Percentiles rank a stretch among this genome's conserved stretches.
These are phyloP conservation scores for Leptodontidium sp. DNA, from an alignment of 2,329 filamentous ascomycete species.

Conservation along the genomic window DNA sequence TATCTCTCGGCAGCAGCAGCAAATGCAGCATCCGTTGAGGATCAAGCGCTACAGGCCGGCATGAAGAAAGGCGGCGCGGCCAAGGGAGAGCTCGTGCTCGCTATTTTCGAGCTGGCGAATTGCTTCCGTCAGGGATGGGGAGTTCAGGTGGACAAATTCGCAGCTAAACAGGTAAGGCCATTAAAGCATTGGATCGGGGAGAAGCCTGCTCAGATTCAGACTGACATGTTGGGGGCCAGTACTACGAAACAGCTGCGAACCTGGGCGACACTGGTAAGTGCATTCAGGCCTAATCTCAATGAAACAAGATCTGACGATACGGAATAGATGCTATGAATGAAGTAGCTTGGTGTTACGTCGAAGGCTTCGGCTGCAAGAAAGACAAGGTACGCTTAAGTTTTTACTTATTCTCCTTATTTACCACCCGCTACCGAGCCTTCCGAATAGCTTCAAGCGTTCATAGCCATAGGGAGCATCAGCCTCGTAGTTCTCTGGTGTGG, in stretches of 20 bases:
- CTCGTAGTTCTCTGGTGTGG: slow-evolving; percentile 40
- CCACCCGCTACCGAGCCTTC: slow-evolving; percentile 32
- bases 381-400: slow-evolving; percentile 82
- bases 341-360: slow-evolving; percentile 91
- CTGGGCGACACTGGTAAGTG: slow-evolving; percentile 81
- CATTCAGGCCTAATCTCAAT: slow-evolving; percentile 30
- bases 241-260: slow-evolving; percentile 98
- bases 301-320: slow-evolving; percentile 40
- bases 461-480: slow-evolving; percentile 37
- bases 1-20: slow-evolving; percentile 90
- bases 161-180: slow-evolving; percentile 73
- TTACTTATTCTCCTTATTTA: slow-evolving; percentile 14
- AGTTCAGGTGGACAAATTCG: slow-evolving; percentile 82
- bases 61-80: slow-evolving; percentile 93
- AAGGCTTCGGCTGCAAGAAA: slow-evolving; percentile 97
- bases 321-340: slow-evolving; percentile 92
- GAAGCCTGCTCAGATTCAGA: slow-evolving; percentile 34
- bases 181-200: slow-evolving; percentile 38
- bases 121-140: slow-evolving; percentile 97
- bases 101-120: slow-evolving; percentile 94
- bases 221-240: slow-evolving; percentile 62
- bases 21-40: slow-evolving; percentile 88
- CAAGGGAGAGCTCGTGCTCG: slow-evolving; percentile 94
- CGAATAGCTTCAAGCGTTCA: slow-evolving; percentile 40
- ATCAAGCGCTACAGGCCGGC: slow-evolving; percentile 83